Base-by-base conservation (phyloP, 306 rosid species). In the Adenanthera pavonina region DNA sequence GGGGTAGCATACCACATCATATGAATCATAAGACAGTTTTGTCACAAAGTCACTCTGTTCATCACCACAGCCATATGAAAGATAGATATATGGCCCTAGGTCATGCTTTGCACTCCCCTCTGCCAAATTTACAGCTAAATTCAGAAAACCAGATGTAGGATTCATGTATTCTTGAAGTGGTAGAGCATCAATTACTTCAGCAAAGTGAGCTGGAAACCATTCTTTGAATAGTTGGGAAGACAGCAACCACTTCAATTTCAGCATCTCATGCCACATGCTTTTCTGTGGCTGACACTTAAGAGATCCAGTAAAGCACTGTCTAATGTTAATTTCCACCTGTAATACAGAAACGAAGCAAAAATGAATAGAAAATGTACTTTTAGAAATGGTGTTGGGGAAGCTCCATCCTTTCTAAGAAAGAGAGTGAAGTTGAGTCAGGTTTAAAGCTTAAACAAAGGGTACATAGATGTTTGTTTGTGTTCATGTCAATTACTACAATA, bases 101-200 rank as follows among this genome's bases (percentile, higher is more conserved):
- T 93, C 97, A 52, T 87, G 90, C 78, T 87, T 95, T 17, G 80
- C 78, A 79, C 88, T 86, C 80, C 87, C 97, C 79, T 64, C 91
- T 38, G 97, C 94, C 86, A 89, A 87, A 85, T 91, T 86, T 73
- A 96, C 93, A 54, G 92, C 97, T 71, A 96, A 82, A 77, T 96
- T 96, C 79, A 96, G 87, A 83, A 89, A 91, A 75, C 99, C 99
- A 46, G 92, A 91, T 20, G 72, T 69, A 30, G 99, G 99, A 85
- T 96, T 93, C 97, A 90, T 92, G 89, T 93, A 96, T 57, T 96
- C 97, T 87, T 89, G 93, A 89, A 93, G 86, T 61, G 99, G 99
- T 69, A 96, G 86, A 75, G 87, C 87, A 76, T 85, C 86, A 73
- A 96, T 86, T 65, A 96, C 85, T 91, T 88, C 90, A 83, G 89